Conservation (phyloP, 2,329 filamentous ascomycete genomes). For the Alternaria alternata region DNA sequence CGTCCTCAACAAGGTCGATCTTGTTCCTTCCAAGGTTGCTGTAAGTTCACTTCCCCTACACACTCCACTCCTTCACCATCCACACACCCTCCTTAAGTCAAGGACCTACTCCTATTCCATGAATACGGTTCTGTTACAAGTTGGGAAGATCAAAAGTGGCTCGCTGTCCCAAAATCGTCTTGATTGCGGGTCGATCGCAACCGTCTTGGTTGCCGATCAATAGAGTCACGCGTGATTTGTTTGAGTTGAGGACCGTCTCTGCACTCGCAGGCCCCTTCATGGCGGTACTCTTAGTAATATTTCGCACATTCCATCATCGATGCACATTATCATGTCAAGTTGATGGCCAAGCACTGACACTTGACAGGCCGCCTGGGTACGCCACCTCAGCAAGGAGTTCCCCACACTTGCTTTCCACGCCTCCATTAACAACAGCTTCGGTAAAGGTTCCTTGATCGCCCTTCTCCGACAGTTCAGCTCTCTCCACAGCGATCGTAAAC, state of each 20-base stretch:
- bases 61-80: constrained; percentile 26
- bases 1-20: constrained; percentile 88
- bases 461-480: constrained; percentile 92
- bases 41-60: constrained; percentile 70
- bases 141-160: constrained; percentile 91
- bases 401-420: constrained; percentile 96
- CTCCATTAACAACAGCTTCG: constrained; percentile 93
- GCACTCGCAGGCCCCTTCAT: constrained; percentile 63
- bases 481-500: constrained; percentile 88
- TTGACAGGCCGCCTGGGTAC: constrained; percentile 88
- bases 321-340: constrained; percentile 22
- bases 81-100: constrained; percentile 83
- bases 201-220: constrained; percentile 90
- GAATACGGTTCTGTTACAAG: constrained; percentile 96
- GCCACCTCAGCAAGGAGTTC: constrained; percentile 84
- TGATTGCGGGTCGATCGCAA: constrained; percentile 73
- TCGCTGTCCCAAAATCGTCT: constrained; percentile 70
- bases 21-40: constrained; percentile 90
- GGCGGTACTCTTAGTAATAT: constrained; percentile 98
- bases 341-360: constrained; percentile 33
- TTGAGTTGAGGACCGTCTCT: constrained; percentile 95
- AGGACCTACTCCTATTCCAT: constrained; percentile 74
- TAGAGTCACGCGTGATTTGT: constrained; percentile 81
- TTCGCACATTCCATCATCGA: constrained; percentile 74
- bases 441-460: constrained; percentile 92